Percentiles rank a stretch among this genome's conserved stretches.
Evolutionary conservation across 2,329 filamentous ascomycete species (phyloP).

Genomic region (Alternaria arborescens): DNA sequence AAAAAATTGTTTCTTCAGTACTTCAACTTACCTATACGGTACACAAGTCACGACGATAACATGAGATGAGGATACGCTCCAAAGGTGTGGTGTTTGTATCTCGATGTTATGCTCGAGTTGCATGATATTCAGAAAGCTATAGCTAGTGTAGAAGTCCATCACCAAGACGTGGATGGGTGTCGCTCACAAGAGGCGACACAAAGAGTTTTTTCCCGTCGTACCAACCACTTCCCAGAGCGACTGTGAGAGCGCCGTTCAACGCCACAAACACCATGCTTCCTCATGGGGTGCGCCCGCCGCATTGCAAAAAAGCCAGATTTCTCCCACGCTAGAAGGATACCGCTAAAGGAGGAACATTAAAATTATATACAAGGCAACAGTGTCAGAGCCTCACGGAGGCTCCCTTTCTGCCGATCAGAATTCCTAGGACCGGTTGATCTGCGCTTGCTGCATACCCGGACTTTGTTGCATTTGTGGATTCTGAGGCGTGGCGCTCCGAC

Average conservation of each 20-base stretch:
- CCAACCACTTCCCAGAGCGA: neutral
- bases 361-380: slow-evolving; percentile 42
- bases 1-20: neutral
- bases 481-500: slow-evolving; percentile 51
- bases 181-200: slow-evolving; percentile 9
- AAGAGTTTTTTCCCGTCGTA: neutral
- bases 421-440: slow-evolving; percentile 32
- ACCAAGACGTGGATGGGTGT: slow-evolving; percentile 1
- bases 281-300: slow-evolving; percentile 4
- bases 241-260: slow-evolving; percentile 15
- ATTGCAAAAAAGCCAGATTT: slow-evolving; percentile 7
- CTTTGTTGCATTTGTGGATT: slow-evolving; percentile 48
- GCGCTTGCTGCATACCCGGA: slow-evolving; percentile 45
- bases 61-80: neutral
- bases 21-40: neutral
- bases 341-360: slow-evolving; percentile 37
- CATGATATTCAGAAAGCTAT: slow-evolving; percentile 21
- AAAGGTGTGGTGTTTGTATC: neutral
- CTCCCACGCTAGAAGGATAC: slow-evolving; percentile 21
- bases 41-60: neutral
- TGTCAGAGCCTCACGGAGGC: slow-evolving; percentile 28
- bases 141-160: slow-evolving; percentile 6
- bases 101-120: slow-evolving; percentile 15
- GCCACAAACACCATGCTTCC: slow-evolving; percentile 22
- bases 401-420: slow-evolving; percentile 10